Base-by-base conservation (phyloP, 306 rosid genomes). In the Abrus precatorius region DNA sequence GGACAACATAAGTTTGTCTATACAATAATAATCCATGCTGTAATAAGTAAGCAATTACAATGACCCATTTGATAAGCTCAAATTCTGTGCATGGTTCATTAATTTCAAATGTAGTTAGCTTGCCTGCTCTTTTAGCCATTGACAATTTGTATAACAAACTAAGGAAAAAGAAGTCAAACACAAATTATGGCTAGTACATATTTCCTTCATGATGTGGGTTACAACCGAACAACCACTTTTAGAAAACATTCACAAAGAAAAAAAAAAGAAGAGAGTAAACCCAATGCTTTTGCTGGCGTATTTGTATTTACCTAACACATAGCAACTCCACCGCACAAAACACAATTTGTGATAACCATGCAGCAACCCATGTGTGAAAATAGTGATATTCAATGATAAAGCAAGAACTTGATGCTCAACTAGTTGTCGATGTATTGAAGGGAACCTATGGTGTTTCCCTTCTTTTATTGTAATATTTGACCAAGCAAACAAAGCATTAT, bases 261-360 rank as follows among this genome's bases (percentile, higher is more conserved):
- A 61, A 66, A 14, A 64, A 63, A 54, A 8, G 13, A 45, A 49
- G 44, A 50, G 66, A 36, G 40, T 2, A 36, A 74, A 52, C 61
- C 54, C 57, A 79, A 57, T 64, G 54, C 4, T 69, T 59, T 72
- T 53, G 72, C 36, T 60, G 43, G 82, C 60, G 48, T 55, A 77
- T 62, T 41, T 62, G 28, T 74, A 71, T 11, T 52, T 81, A 84
- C 92, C 92, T 82, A 86, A 80, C 88, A 78, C 61, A 71, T 27
- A 72, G 67, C 69, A 76, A 85, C 70, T 79, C 78, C 79, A 61
- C 76, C 70, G 47, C 69, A 70, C 55, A 78, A 77, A 74, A 54
- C 54, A 54, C 45, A 79, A 75, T 44, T 56, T 60, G 65, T 33
- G 54, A 82, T 67, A 34, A 59, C 59, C 66, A 49, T 9, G 61